Percentiles rank a stretch among this genome's conserved stretches.
Conservation (phyloP, 2,329 filamentous ascomycete species). For the Diaporthe sp. region DNA sequence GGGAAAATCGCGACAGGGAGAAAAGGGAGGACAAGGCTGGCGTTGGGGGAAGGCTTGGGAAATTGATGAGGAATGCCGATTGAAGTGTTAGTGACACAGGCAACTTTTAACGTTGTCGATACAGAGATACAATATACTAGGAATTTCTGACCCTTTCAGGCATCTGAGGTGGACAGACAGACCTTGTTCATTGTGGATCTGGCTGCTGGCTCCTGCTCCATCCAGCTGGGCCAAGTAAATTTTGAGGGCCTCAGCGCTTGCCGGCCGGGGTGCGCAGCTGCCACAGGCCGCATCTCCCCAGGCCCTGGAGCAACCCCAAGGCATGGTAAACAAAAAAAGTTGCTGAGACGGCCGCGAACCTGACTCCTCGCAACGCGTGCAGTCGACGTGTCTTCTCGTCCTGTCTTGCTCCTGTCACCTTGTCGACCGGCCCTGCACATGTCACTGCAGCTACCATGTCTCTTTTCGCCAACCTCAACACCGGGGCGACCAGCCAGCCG, state of each 20-base stretch:
- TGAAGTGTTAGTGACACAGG: background rate
- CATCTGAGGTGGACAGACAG: background rate
- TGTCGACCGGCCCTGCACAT: conserved; percentile 31
- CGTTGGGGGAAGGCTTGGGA: background rate
- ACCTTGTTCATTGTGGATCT: background rate
- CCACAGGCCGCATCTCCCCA: conserved; percentile 22
- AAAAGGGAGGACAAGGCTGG: background rate
- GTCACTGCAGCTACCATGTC: conserved; percentile 43
- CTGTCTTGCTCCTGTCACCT: conserved; percentile 9
- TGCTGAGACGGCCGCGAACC: conserved; percentile 32
- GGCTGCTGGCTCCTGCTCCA: background rate
- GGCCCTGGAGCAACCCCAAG: conserved; percentile 23
- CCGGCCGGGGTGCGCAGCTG: conserved; percentile 10
- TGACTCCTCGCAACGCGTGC: conserved; percentile 38
- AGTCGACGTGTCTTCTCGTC: conserved; percentile 38
- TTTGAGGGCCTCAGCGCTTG: conserved; percentile 19
- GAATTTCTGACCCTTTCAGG: background rate
- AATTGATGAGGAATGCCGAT: background rate
- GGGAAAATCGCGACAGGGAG: background rate
- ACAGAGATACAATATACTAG: background rate
- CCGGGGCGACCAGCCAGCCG: conserved; percentile 40
- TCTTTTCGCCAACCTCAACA: conserved; percentile 42
- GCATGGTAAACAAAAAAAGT: conserved; percentile 40
- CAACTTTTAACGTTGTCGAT: background rate
- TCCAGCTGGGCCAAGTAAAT: background rate